Evolutionary conservation across 257 asterid species (phyloP), one percentile per base, ranked within the genome.

Genomic region (Eucommia ulmoides): DNA sequence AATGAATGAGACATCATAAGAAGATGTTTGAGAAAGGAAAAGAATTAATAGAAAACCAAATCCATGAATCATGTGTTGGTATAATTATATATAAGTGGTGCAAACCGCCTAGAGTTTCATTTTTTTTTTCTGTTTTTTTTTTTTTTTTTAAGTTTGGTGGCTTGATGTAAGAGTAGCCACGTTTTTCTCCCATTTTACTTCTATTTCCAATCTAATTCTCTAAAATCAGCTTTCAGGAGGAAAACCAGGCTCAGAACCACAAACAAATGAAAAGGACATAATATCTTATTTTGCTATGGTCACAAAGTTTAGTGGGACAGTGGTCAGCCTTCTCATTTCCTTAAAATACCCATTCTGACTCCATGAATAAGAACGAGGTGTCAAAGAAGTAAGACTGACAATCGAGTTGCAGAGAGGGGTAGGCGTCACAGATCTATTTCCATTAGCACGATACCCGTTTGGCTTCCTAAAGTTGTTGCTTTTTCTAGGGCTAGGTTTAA

Each of bases 171-270:
- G n/a, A n/a, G n/a, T n/a, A n/a, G n/a, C n/a, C n/a, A n/a, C n/a
- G n/a, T n/a, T n/a, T n/a, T n/a, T n/a, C n/a, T n/a, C n/a, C n/a
- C n/a, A n/a, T n/a, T n/a, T n/a, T n/a, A n/a, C n/a, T n/a, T n/a
- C n/a, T n/a, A n/a, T n/a, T n/a, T n/a, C n/a, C n/a, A n/a, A n/a
- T n/a, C n/a, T n/a, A n/a, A n/a, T n/a, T n/a, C n/a, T n/a, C n/a
- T n/a, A 54, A 48, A 8, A 63, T 77, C 76, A 80, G 57, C 46
- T 22, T 54, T 61, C 87, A 65, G 93, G 95, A 75, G 95, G 95
- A 75, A 94, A 85, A 63, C 82, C 98, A 0, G 93, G 92, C 73
- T 82, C 96, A 25, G 98, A 85, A 55, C 94, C 94, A 51, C 74
- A 74, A 62, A 78, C 65, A 2, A 96, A 89, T 29, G 96, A 89